Conservation (phyloP, 306 rosid species). For the Rosa lucieae region DNA sequence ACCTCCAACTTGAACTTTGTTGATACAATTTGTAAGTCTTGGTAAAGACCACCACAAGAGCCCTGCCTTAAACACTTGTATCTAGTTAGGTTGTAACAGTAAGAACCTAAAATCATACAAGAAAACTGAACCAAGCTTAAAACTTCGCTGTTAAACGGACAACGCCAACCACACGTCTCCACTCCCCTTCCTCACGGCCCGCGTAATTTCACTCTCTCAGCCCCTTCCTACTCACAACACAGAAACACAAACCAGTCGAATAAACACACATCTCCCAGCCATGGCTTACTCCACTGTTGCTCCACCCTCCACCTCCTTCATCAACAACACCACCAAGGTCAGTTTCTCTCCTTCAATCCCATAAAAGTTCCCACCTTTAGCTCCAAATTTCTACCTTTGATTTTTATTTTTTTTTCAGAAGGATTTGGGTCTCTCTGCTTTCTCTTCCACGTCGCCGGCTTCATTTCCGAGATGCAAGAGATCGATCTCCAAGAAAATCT, state of each 20-base stretch:
- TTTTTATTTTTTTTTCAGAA: constrained; percentile 34
- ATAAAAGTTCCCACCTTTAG: not conserved
- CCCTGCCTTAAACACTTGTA: no score
- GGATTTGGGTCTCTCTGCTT: constrained; percentile 43
- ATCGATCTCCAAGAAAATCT: constrained; percentile 44
- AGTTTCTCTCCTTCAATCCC: not conserved
- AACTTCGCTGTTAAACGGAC: not conserved
- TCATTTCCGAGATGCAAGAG: constrained; percentile 46
- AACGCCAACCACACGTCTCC: not conserved
- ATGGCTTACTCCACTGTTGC: constrained; percentile 68
- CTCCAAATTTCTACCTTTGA: not conserved
- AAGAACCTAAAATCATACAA: no score
- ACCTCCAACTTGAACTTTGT: no score
- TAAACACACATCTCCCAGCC: not conserved
- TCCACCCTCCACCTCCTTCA: constrained; percentile 43
- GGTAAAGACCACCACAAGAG: no score
- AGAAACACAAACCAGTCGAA: not conserved
- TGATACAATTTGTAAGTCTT: no score
- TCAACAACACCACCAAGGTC: constrained; percentile 44
- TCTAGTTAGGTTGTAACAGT: no score
- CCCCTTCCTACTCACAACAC: no score
- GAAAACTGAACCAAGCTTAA: no score
- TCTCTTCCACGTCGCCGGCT: constrained; percentile 36
- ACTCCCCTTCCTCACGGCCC: not conserved
- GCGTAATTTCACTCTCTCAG: not conserved